Evolutionary conservation across 2,329 filamentous ascomycete species (phyloP).

Genomic region (Biscogniauxia sp.): DNA sequence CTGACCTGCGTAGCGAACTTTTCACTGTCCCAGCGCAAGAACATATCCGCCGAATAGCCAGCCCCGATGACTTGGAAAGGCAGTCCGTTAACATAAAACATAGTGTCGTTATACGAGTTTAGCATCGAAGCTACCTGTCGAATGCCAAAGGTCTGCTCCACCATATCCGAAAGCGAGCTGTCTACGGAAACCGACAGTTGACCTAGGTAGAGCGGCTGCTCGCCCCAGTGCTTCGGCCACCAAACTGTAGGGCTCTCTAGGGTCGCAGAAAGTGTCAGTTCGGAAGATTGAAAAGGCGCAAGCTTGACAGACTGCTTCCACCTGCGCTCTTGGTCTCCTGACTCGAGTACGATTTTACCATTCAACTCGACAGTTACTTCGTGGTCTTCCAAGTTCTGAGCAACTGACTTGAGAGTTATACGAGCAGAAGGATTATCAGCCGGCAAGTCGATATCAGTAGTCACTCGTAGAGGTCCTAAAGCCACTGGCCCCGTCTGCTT

Average conservation of each 20-base stretch:
- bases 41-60: slow-evolving; percentile 61
- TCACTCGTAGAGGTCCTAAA: slow-evolving; percentile 44
- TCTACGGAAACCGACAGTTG: slow-evolving; percentile 29
- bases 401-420: slow-evolving; percentile 39
- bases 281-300: slow-evolving; percentile 35
- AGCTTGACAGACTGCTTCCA: slow-evolving; percentile 38
- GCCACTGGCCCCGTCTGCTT: slow-evolving; percentile 52
- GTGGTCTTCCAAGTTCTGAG: slow-evolving; percentile 39
- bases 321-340: slow-evolving; percentile 17
- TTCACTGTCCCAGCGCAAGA: slow-evolving; percentile 53
- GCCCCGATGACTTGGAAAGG: slow-evolving; percentile 60
- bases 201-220: slow-evolving; percentile 49
- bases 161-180: slow-evolving; percentile 32
- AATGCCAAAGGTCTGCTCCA: slow-evolving; percentile 47
- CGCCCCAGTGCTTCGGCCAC: slow-evolving; percentile 62
- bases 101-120: slow-evolving; percentile 51
- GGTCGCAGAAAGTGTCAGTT: slow-evolving; percentile 36
- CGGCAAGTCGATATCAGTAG: slow-evolving; percentile 39
- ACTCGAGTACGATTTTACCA: slow-evolving; percentile 35
- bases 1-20: slow-evolving; percentile 49
- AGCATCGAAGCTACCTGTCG: slow-evolving; percentile 51
- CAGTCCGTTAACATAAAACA: slow-evolving; percentile 54
- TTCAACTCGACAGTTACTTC: slow-evolving; percentile 37
- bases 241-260: slow-evolving; percentile 50
- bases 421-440: slow-evolving; percentile 29